Evolutionary conservation across 768 basidiomycete species (phyloP), one percentile per base, ranked within the genome.

Genomic region (Brasilioporus rufonigricans): DNA sequence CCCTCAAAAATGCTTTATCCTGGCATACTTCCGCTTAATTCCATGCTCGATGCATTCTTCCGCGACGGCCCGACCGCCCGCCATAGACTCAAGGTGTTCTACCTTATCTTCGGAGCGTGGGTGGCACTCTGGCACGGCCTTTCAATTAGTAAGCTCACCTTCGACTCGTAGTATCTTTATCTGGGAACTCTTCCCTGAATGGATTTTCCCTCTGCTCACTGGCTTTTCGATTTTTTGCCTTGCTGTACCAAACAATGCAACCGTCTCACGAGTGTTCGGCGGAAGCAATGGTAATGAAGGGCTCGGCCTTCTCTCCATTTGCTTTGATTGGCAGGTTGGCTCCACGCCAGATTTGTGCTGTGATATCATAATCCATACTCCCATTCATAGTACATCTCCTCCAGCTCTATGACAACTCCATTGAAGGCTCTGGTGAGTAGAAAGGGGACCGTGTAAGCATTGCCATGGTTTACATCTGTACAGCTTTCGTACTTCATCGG

Each of bases 271-370:
- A 26, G 70, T 85, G 29, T 85, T 86, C 60, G 84, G 84, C 48
- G 84, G 84, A 38, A 81, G 77, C 36, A 78, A 80, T 29, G 84
- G 77, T 51, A 84, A 86, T 51, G 83, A 85, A 65, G 84, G 84
- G 8, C 75, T 86, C 39, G 85, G 83, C 12, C 67, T 80, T 48
- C 77, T 86, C 41, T 76, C 84, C 2, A 64, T 85, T 38, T 83
- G 75, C 57, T 69, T 86, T 16, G 85, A 87, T 61, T 86, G 85
- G 84, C 81, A 83, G 70, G 69, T 70, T 52, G 1, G 76, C 47
- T 29, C 74, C 38, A 32, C 64, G 76, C 51, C 4, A 18, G 40
- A 33, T 16, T 10, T 14, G 5, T 3, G 3, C 2, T 1, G 0
- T 33, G 18, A 16, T 18, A 13, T 43, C 3, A 39, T 26, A 7